These are phyloP conservation scores for Naganishia friedmannii DNA, from an alignment of 768 basidiomycete species.

Conservation along the genomic window DNA sequence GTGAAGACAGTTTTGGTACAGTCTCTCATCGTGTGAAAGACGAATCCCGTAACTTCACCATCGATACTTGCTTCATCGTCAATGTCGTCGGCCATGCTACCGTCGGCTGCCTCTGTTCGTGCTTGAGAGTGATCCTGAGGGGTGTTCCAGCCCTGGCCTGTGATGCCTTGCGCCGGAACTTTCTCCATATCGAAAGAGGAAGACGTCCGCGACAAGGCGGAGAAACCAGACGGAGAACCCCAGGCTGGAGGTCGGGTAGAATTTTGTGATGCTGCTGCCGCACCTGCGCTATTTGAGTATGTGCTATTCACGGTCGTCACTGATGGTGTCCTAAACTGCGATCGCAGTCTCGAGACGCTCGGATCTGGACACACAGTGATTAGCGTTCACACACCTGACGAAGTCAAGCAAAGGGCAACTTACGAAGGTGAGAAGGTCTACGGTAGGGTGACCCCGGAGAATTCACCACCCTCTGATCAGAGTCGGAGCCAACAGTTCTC, in stretches of 20 bases:
- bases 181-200: slow-evolving; percentile 14
- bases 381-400: background rate
- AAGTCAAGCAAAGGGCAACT: background rate
- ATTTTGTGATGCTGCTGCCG: background rate
- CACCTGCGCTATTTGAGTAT: background rate
- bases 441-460: slow-evolving; percentile 31
- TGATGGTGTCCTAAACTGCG: slow-evolving; percentile 40
- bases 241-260: slow-evolving; percentile 3
- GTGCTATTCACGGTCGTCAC: slow-evolving; percentile 24
- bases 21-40: slow-evolving; percentile 21
- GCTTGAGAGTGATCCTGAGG: background rate
- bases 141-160: background rate
- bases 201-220: slow-evolving; percentile 17
- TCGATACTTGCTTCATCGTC: background rate
- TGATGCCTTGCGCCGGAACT: background rate
- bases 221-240: slow-evolving; percentile 37
- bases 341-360: slow-evolving; percentile 50
- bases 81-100: background rate
- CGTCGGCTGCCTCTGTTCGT: background rate
- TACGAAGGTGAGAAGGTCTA: slow-evolving; percentile 35
- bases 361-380: slow-evolving; percentile 34
- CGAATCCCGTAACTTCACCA: slow-evolving; percentile 8
- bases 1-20: slow-evolving; percentile 7
- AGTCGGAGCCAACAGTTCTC: slow-evolving; percentile 14
- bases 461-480: slow-evolving; percentile 14